Conservation (phyloP, 1,284 basidiomycete genomes). For the Pterulicium gracile region DNA sequence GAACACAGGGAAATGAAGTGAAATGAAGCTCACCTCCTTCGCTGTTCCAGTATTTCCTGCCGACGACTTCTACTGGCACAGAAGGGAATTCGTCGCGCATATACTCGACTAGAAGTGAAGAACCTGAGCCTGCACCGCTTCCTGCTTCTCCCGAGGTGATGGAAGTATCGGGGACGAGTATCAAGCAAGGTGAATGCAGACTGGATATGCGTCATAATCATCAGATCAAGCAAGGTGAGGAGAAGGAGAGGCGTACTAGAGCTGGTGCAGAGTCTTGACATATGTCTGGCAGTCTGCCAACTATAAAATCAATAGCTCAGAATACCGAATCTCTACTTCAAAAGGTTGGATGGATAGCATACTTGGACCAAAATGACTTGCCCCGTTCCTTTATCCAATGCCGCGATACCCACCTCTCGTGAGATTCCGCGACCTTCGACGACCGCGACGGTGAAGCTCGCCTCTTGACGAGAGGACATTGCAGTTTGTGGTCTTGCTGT, state of each 20-base stretch:
- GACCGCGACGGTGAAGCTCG: slow-evolving; percentile 52
- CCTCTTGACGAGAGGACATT: slow-evolving; percentile 45
- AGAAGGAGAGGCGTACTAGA: slow-evolving; percentile 34
- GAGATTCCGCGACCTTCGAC: slow-evolving; percentile 68
- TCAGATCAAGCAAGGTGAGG: too few species aligned
- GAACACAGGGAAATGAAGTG: slow-evolving; percentile 5
- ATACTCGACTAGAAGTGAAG: slow-evolving; percentile 60
- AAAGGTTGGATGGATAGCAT: slow-evolving; percentile 7
- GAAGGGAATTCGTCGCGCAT: slow-evolving; percentile 68
- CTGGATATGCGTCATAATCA: neutral
- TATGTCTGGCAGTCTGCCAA: slow-evolving; percentile 78
- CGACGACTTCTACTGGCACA: slow-evolving; percentile 53
- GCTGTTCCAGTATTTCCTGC: slow-evolving; percentile 78
- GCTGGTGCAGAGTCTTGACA: slow-evolving; percentile 79
- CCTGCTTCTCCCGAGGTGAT: slow-evolving; percentile 41
- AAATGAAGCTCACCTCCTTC: slow-evolving; percentile 43
- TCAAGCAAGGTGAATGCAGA: slow-evolving; percentile 56
- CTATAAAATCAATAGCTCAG: slow-evolving; percentile 25
- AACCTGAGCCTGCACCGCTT: slow-evolving; percentile 35
- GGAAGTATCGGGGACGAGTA: slow-evolving; percentile 76
- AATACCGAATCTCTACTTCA: slow-evolving; percentile 9
- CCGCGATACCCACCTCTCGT: slow-evolving; percentile 78
- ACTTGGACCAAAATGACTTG: slow-evolving; percentile 66
- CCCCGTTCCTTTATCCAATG: slow-evolving; percentile 74
- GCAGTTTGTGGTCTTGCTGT: slow-evolving; percentile 52